A percentile compares a stretch with the other conserved stretches of the same genome.
Conservation (phyloP, 2,329 filamentous ascomycete species). For the Escovopsis sp. region DNA sequence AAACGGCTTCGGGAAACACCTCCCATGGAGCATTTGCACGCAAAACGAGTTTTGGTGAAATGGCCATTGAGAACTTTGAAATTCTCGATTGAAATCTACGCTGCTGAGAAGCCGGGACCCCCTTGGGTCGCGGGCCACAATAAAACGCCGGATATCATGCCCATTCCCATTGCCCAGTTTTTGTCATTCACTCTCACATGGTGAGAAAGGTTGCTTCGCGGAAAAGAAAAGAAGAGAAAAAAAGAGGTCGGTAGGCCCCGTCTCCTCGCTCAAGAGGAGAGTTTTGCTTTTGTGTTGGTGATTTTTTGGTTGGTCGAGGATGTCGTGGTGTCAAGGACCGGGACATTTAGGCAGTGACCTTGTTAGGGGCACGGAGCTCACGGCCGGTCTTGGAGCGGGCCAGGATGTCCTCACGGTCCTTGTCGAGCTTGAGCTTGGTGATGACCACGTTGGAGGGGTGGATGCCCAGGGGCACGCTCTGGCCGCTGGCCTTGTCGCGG, state of each 20-base stretch:
- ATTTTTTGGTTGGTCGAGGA: slow-evolving; percentile 1
- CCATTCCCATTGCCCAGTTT: slow-evolving; percentile 15
- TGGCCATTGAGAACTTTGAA: slow-evolving; percentile 50
- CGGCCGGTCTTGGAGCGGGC: slow-evolving; percentile 72
- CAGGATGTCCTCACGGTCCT: slow-evolving; percentile 81
- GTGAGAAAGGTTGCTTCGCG: neutral
- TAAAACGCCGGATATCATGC: slow-evolving; percentile 25
- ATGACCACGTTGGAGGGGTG: slow-evolving; percentile 95
- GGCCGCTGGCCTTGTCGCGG: slow-evolving; percentile 95
- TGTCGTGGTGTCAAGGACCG: slow-evolving; percentile 6
- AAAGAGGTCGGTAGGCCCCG: neutral
- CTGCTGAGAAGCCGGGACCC: slow-evolving; percentile 19
- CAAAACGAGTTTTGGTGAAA: slow-evolving; percentile 43
- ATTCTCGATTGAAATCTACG: slow-evolving; percentile 29
- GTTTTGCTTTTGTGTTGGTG: slow-evolving; percentile 5
- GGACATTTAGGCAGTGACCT: slow-evolving; percentile 40
- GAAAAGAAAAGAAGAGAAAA: neutral
- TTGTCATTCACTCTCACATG: slow-evolving; percentile 10
- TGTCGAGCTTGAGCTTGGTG: slow-evolving; percentile 97
- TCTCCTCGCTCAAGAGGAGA: slow-evolving; percentile 5
- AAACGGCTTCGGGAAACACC: slow-evolving; percentile 50
- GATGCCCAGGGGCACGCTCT: slow-evolving; percentile 87
- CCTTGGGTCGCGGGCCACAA: slow-evolving; percentile 16
- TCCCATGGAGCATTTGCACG: slow-evolving; percentile 64
- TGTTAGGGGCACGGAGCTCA: slow-evolving; percentile 60